phyloP scores from a whole-genome alignment of 192 early-diverging fungal species.

The Coemansia sp. region DNA sequence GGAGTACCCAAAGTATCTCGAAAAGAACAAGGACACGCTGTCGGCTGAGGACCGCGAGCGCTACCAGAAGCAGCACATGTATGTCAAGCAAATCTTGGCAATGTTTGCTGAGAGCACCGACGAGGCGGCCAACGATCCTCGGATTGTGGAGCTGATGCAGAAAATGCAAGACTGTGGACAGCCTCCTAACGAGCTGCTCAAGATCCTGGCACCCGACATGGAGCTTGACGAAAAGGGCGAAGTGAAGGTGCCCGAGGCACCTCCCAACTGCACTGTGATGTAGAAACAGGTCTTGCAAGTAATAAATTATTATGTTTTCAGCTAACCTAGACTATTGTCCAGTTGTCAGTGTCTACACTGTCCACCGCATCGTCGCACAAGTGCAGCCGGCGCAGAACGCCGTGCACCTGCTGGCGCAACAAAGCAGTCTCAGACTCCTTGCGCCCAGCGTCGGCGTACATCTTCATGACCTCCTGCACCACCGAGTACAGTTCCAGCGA shows the following conservation, averaged over 20 bases:
- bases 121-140: constrained; percentile 64
- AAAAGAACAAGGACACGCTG: constrained; percentile 70
- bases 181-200: constrained; percentile 86
- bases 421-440: constrained; percentile 8
- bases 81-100: constrained; percentile 76
- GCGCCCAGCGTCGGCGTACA: constrained; percentile 23
- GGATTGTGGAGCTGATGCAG: constrained; percentile 92
- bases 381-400: constrained; percentile 30
- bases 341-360: constrained; percentile 36
- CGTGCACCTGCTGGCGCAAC: constrained; percentile 28
- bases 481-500: constrained; percentile 36
- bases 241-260: constrained; percentile 58
- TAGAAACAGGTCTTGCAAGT: too few species aligned
- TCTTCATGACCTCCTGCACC: constrained; percentile 20
- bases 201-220: constrained; percentile 88
- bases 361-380: constrained; percentile 50
- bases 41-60: constrained; percentile 67
- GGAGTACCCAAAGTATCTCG: constrained; percentile 89
- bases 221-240: constrained; percentile 74
- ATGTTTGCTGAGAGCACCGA: constrained; percentile 66
- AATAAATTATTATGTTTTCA: too few species aligned
- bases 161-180: constrained; percentile 97
- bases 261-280: constrained; percentile 37
- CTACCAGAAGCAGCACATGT: constrained; percentile 75
- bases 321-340: constrained; percentile 24